phyloP scores from a whole-genome alignment of 345 rosid species.

The Aquilaria malaccensis region DNA sequence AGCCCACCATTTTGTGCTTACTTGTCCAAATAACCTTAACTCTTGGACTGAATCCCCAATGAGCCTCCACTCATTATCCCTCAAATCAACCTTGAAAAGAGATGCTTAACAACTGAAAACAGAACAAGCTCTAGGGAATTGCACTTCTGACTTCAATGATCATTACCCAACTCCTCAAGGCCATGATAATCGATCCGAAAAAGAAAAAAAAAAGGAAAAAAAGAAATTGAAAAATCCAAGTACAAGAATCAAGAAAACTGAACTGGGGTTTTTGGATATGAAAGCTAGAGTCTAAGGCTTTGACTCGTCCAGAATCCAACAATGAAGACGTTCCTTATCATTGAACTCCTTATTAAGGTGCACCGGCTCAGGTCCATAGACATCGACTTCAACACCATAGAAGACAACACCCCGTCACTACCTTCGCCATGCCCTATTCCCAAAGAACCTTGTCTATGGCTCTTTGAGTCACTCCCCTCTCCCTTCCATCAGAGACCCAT shows the following conservation, averaged over 20 bases:
- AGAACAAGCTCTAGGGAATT: conserved; percentile 2
- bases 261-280: conserved; percentile 23
- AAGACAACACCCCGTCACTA: no score
- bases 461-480: no score
- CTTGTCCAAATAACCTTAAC: conserved; percentile 81
- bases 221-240: conserved; percentile 16
- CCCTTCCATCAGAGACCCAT: no score
- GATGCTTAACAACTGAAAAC: conserved; percentile 28
- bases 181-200: background rate
- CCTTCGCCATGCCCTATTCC: no score
- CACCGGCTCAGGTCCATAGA: no score
- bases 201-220: background rate
- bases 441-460: no score
- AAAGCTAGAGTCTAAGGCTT: no score
- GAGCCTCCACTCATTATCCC: conserved; percentile 57
- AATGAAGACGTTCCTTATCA: no score
- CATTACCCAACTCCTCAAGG: conserved; percentile 9
- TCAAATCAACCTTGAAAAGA: conserved; percentile 14
- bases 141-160: conserved; percentile 4
- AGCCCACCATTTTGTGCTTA: conserved; percentile 43
- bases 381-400: no score
- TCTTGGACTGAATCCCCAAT: conserved; percentile 75
- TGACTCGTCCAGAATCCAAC: no score
- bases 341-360: no score
- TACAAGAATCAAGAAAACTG: conserved; percentile 7